A percentile compares a stretch with the other conserved stretches of the same genome.
phyloP scores from a whole-genome alignment of 2,329 filamentous ascomycete species.

The Cladosporium sp. region DNA sequence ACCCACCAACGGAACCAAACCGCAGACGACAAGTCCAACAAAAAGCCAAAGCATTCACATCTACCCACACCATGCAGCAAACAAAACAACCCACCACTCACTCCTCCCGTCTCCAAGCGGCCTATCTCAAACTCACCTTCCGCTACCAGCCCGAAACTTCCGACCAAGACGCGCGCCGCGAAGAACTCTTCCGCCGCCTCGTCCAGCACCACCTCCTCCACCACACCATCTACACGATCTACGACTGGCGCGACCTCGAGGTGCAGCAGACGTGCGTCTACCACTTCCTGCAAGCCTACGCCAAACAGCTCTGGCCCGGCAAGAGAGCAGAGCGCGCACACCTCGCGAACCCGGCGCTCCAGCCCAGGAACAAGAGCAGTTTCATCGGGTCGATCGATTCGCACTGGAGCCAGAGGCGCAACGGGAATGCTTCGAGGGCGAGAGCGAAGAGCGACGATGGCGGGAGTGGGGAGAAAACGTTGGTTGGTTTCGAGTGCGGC shows the following conservation, averaged over 20 bases:
- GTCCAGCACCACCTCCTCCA: background rate
- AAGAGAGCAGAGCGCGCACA: background rate
- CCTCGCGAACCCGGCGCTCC: background rate
- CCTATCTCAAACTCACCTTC: constrained; percentile 3
- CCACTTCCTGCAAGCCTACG: constrained; percentile 1
- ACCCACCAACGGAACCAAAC: background rate
- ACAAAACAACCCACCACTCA: background rate
- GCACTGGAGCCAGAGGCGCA: background rate
- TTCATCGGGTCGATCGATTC: background rate
- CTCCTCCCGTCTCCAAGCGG: background rate
- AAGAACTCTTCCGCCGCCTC: constrained; percentile 1
- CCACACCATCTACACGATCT: background rate
- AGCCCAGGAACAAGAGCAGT: background rate
- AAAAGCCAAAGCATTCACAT: background rate
- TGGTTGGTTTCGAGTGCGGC: background rate
- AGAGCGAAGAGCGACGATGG: background rate
- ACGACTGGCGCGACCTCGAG: background rate
- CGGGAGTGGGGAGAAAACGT: background rate
- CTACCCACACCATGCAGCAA: background rate
- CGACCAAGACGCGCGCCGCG: background rate
- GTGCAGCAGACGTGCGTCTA: background rate
- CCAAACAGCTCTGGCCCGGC: constrained; percentile 9
- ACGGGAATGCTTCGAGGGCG: background rate
- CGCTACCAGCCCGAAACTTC: background rate
- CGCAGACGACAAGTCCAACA: background rate